Conservation (phyloP, 2,329 filamentous ascomycete species). For the Fusarium stilboides region DNA sequence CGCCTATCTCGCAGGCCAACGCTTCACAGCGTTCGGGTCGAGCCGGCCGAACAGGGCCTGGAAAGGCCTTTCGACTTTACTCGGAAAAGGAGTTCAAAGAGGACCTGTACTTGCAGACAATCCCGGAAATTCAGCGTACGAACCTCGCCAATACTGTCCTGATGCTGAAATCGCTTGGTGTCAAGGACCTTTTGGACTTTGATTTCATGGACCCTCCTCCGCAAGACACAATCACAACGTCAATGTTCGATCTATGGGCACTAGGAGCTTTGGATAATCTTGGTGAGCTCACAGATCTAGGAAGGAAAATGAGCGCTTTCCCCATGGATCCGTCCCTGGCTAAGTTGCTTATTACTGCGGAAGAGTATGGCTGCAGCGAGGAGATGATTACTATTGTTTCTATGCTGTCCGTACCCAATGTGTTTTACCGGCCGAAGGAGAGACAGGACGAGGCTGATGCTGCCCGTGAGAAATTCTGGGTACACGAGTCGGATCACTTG, state of each 20-base stretch:
- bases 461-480: conserved; percentile 97
- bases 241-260: conserved; percentile 97
- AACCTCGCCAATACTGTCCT: conserved; percentile 96
- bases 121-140: conserved; percentile 96
- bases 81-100: conserved; percentile 97
- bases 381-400: conserved; percentile 99
- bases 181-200: conserved; percentile 94
- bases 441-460: conserved; percentile 96
- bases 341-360: conserved; percentile 93
- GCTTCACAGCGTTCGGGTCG: conserved; percentile 93
- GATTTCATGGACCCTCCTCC: conserved; percentile 99
- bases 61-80: conserved; percentile 94
- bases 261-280: conserved; percentile 94
- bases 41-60: conserved; percentile 93
- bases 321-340: conserved; percentile 98
- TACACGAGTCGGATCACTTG: conserved; percentile 96
- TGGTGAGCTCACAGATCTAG: conserved; percentile 89
- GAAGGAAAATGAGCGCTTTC: conserved; percentile 95
- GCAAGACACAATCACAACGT: conserved; percentile 97
- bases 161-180: conserved; percentile 92
- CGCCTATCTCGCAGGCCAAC: conserved; percentile 97
- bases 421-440: conserved; percentile 97
- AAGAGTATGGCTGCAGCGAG: conserved; percentile 92
- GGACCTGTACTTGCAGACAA: conserved; percentile 96
- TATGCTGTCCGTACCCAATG: conserved; percentile 96